These are phyloP conservation scores for Phytophthora pseudosyringae DNA, from an alignment of 352 stramenopile species.

Conservation along the genomic window DNA sequence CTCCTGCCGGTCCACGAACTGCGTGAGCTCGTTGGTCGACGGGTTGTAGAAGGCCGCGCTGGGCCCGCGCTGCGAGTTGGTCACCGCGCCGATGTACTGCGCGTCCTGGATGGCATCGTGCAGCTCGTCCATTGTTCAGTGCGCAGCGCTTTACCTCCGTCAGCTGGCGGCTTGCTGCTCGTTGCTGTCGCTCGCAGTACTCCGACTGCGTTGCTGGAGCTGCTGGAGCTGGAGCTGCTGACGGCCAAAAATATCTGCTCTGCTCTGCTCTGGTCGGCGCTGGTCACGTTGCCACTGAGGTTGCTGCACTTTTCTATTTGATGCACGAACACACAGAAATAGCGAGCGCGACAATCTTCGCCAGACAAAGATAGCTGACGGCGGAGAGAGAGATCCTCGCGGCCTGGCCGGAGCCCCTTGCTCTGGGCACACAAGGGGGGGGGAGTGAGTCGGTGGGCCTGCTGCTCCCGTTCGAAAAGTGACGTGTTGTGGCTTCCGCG, in stretches of 20 bases:
- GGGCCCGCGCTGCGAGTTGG: slow-evolving; percentile 70
- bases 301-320: slow-evolving; percentile 23
- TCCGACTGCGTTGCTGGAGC: slow-evolving; percentile 7
- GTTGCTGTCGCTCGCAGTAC: slow-evolving; percentile 7
- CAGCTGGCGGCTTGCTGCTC: neutral
- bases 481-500: slow-evolving; percentile 2
- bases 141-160: too few species aligned
- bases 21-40: slow-evolving; percentile 59
- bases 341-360: slow-evolving; percentile 11
- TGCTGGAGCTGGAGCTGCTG: neutral
- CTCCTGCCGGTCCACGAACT: slow-evolving; percentile 72
- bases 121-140: slow-evolving; percentile 79
- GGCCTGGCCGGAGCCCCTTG: slow-evolving; percentile 1
- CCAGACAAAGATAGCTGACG: slow-evolving; percentile 18
- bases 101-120: slow-evolving; percentile 91
- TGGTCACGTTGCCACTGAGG: slow-evolving; percentile 4
- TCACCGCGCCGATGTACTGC: slow-evolving; percentile 89
- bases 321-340: slow-evolving; percentile 24
- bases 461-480: slow-evolving; percentile 20
- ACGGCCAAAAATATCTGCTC: slow-evolving; percentile 14
- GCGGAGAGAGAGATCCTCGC: neutral
- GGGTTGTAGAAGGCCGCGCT: slow-evolving; percentile 80
- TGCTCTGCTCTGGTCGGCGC: too few species aligned
- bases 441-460: neutral
- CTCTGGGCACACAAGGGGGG: neutral